These are phyloP conservation scores for Zymoseptoria crescenta DNA, from an alignment of 2,329 filamentous ascomycete species.

Conservation along the genomic window DNA sequence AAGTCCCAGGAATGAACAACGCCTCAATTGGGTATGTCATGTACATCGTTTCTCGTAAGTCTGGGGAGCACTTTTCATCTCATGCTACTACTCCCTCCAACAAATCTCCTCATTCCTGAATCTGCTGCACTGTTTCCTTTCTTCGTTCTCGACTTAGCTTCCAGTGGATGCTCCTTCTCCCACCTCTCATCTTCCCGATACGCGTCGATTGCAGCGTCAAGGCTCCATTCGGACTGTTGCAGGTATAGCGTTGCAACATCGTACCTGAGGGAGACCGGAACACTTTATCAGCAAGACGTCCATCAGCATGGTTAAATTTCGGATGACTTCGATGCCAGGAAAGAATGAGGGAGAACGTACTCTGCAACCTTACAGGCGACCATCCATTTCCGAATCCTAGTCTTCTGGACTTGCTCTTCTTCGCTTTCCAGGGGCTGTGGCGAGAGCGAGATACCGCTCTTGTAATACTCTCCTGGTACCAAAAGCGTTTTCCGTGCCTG, in stretches of 20 bases:
- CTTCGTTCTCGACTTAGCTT: constrained; percentile 41
- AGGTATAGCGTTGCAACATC: constrained; percentile 69
- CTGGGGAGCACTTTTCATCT: neutral
- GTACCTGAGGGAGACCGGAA: constrained; percentile 40
- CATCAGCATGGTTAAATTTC: constrained; percentile 10
- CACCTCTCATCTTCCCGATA: constrained; percentile 67
- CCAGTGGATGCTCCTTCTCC: constrained; percentile 61
- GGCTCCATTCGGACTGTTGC: constrained; percentile 59
- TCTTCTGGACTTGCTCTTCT: constrained; percentile 64
- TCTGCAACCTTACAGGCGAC: constrained; percentile 68
- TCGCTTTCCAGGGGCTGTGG: constrained; percentile 66
- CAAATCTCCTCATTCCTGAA: constrained; percentile 31
- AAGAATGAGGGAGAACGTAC: constrained; percentile 41
- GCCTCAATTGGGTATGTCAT: neutral
- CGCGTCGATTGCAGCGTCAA: constrained; percentile 55
- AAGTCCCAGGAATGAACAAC: neutral
- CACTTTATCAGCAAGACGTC: constrained; percentile 31
- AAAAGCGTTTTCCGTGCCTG: constrained; percentile 60
- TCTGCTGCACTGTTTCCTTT: constrained; percentile 29
- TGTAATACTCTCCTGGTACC: constrained; percentile 64
- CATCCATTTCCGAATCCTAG: constrained; percentile 69
- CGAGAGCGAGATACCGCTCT: constrained; percentile 58
- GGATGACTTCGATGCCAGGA: neutral
- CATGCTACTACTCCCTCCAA: constrained; percentile 16
- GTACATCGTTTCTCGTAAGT: neutral